These are phyloP conservation scores for Monilinia fructicola DNA, from an alignment of 2,329 filamentous ascomycete species.

Conservation along the genomic window DNA sequence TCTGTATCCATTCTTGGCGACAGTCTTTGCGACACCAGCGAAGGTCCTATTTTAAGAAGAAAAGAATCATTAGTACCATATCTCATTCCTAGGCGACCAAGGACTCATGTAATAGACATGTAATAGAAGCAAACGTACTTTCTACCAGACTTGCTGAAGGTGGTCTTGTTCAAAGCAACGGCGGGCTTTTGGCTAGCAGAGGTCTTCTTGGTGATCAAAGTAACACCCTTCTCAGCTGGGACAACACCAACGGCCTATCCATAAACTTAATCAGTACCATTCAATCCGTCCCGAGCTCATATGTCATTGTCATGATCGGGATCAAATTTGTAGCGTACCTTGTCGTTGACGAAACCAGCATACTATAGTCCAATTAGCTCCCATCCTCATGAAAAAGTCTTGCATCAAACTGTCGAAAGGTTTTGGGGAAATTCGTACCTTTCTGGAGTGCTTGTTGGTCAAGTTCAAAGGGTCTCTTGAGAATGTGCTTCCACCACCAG, in stretches of 20 bases:
- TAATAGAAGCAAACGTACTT: constrained; percentile 60
- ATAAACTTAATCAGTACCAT: constrained; percentile 28
- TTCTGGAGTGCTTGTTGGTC: constrained; percentile 86
- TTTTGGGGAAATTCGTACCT: constrained; percentile 56
- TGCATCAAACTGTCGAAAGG: neutral
- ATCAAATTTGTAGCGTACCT: constrained; percentile 58
- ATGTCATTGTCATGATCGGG: neutral
- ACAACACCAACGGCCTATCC: constrained; percentile 74
- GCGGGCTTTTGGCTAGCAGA: constrained; percentile 71
- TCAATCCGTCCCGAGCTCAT: constrained; percentile 14
- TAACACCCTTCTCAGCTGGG: constrained; percentile 72
- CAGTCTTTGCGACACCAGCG: constrained; percentile 79
- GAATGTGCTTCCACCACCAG: constrained; percentile 79
- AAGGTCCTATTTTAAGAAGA: constrained; percentile 64
- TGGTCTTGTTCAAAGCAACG: constrained; percentile 61
- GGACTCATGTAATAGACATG: too few relatives aligned
- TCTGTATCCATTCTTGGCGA: constrained; percentile 84
- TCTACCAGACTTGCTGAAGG: constrained; percentile 73
- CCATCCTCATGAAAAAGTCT: neutral
- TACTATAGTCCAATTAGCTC: constrained; percentile 55
- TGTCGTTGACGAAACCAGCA: constrained; percentile 89
- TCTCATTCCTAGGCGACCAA: neutral
- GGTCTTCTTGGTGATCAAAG: constrained; percentile 82
- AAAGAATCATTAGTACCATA: neutral
- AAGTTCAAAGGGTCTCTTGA: constrained; percentile 94